Percentiles rank a stretch among this genome's conserved stretches.
These are phyloP conservation scores for Sclerotinia minor DNA, from an alignment of 2,329 filamentous ascomycete genomes.

Conservation along the genomic window DNA sequence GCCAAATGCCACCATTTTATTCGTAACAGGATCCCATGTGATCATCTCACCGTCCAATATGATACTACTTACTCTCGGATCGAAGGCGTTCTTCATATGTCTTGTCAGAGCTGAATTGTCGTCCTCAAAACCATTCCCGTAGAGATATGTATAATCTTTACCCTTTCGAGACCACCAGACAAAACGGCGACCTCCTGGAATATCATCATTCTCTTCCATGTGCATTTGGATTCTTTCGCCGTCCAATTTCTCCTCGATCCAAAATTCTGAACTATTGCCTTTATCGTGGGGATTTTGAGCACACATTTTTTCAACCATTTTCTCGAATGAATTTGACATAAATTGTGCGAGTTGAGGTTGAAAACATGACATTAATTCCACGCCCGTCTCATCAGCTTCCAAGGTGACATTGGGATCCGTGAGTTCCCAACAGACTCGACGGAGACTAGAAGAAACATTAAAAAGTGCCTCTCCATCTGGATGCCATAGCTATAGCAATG, in stretches of 20 bases:
- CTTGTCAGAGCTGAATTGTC: conserved; percentile 75
- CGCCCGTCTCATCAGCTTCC: conserved; percentile 70
- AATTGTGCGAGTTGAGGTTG: conserved; percentile 95
- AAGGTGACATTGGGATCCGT: conserved; percentile 71
- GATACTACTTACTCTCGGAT: conserved; percentile 74
- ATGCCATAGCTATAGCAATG: conserved; percentile 68
- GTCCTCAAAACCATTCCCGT: conserved; percentile 75
- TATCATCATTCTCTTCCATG: conserved; percentile 69
- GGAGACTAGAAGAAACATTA: conserved; percentile 85
- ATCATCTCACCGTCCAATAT: conserved; percentile 99
- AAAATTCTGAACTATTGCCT: conserved; percentile 75
- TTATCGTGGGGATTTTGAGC: conserved; percentile 47
- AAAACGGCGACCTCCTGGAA: conserved; percentile 72
- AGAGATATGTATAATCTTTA: conserved; percentile 94
- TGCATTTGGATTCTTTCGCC: conserved; percentile 97
- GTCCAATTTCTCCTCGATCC: conserved; percentile 98
- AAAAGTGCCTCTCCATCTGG: conserved; percentile 76
- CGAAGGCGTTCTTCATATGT: conserved; percentile 76
- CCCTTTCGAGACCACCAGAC: conserved; percentile 93
- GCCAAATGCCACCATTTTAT: conserved; percentile 86
- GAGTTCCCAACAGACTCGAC: conserved; percentile 93
- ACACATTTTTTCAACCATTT: conserved; percentile 69
- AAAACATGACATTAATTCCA: conserved; percentile 90
- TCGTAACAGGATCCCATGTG: conserved; percentile 86
- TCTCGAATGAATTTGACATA: conserved; percentile 78